phyloP scores from a whole-genome alignment of 805 yeast genomes.

The Candida patagonica region DNA sequence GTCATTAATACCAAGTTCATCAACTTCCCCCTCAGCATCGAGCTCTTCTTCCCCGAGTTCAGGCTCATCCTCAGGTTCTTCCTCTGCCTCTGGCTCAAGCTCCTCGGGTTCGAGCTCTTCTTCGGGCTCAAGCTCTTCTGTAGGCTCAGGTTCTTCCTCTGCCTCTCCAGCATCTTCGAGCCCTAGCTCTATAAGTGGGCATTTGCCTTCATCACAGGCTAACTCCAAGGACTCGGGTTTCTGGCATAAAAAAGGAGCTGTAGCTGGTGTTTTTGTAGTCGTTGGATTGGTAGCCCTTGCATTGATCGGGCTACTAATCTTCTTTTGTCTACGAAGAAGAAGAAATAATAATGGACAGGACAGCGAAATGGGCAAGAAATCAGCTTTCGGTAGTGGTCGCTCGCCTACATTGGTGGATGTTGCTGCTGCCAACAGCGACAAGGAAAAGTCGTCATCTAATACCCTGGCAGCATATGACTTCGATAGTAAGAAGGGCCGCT shows the following conservation, averaged over 20 bases:
- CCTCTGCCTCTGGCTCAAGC: constrained; percentile 2
- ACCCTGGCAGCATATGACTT: constrained; percentile 15
- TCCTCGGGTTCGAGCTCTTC: constrained; percentile 15
- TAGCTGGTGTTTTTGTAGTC: constrained; percentile 76
- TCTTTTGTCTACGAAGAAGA: constrained; percentile 26
- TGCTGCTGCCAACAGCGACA: constrained; percentile 8
- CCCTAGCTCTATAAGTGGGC: neutral
- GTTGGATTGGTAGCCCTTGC: constrained; percentile 57
- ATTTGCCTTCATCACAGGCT: constrained; percentile 2
- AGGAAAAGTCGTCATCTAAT: constrained; percentile 14
- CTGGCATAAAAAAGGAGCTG: constrained; percentile 63
- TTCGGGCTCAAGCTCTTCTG: constrained; percentile 9
- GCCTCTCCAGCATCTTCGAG: constrained; percentile 9
- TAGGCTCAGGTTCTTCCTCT: constrained; percentile 8
- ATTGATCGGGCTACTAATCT: constrained; percentile 36
- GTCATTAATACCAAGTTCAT: neutral
- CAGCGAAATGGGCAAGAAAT: constrained; percentile 2
- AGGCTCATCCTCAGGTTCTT: constrained; percentile 18
- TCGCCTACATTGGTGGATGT: constrained; percentile 3
- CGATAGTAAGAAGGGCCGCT: constrained; percentile 21
- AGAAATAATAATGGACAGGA: constrained; percentile 3
- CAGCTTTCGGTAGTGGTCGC: neutral
- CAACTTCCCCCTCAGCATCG: constrained; percentile 20
- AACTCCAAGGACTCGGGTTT: constrained; percentile 28
- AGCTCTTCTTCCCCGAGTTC: constrained; percentile 3